Conservation (phyloP, 2,329 filamentous ascomycete species). For the Diplodia corticola region DNA sequence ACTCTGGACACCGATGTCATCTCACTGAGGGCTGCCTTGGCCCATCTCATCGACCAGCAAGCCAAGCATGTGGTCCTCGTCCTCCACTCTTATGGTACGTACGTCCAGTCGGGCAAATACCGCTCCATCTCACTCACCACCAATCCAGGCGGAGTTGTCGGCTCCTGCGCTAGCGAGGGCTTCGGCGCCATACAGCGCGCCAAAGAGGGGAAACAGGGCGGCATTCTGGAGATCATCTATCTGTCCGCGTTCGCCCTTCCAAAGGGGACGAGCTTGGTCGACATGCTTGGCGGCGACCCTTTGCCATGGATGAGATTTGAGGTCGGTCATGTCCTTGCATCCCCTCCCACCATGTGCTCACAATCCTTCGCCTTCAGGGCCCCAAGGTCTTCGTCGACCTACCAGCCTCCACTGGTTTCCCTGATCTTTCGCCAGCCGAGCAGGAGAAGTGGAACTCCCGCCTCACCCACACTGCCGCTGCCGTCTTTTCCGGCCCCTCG, state of each 20-base stretch:
- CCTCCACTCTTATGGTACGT: slow-evolving; percentile 18
- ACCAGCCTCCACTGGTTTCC: neutral
- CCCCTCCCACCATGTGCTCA: neutral
- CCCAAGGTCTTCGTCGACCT: slow-evolving; percentile 1
- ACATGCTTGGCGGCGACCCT: slow-evolving; percentile 18
- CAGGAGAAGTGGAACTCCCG: slow-evolving; percentile 15
- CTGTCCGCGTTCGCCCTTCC: slow-evolving; percentile 15
- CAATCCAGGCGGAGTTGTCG: slow-evolving; percentile 13
- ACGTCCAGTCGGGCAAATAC: neutral
- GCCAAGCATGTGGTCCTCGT: slow-evolving; percentile 16
- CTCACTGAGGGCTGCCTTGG: neutral
- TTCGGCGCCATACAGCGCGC: slow-evolving; percentile 10
- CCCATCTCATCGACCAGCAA: neutral
- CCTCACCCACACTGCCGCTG: slow-evolving; percentile 8
- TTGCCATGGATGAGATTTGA: slow-evolving; percentile 13
- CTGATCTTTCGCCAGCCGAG: slow-evolving; percentile 7
- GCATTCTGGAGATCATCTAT: slow-evolving; percentile 13
- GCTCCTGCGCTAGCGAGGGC: slow-evolving; percentile 19
- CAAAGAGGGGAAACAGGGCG: slow-evolving; percentile 6
- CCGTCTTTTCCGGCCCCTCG: slow-evolving; percentile 3
- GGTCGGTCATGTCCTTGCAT: neutral
- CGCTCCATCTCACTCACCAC: neutral
- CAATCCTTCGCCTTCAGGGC: neutral
- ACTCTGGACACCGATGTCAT: slow-evolving; percentile 14
- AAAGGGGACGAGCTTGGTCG: slow-evolving; percentile 14